A percentile compares a stretch with the other conserved stretches of the same genome.
Evolutionary conservation across 1,139 yeast species (phyloP).

Genomic region (Sugiyamaella pinicola): DNA sequence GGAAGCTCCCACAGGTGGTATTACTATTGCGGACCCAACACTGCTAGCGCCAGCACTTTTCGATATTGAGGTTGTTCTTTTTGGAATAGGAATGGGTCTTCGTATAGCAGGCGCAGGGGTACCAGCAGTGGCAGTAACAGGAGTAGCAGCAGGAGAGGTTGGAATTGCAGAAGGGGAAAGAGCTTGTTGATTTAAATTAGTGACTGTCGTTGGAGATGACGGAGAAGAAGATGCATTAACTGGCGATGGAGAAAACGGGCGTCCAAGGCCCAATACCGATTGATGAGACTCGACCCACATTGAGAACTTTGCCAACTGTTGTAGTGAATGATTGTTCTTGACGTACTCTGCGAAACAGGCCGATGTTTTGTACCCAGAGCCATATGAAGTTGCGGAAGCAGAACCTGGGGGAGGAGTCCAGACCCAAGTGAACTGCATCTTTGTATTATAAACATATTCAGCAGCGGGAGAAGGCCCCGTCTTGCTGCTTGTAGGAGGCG

Average conservation of each 20-base stretch:
- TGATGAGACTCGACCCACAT: slow-evolving; percentile 38
- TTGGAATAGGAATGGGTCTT: slow-evolving; percentile 11
- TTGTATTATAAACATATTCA: slow-evolving; percentile 20
- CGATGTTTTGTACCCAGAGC: slow-evolving; percentile 32
- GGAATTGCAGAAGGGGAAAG: not conserved
- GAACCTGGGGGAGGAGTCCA: slow-evolving; percentile 34
- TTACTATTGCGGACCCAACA: not conserved
- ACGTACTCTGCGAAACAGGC: slow-evolving; percentile 46
- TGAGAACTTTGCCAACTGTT: slow-evolving; percentile 41
- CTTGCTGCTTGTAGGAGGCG: slow-evolving; percentile 19
- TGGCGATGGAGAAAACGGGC: slow-evolving; percentile 13
- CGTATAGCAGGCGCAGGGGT: too few species aligned
- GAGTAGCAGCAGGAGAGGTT: slow-evolving; percentile 3
- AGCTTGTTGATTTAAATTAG: not conserved
- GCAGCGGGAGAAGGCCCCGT: slow-evolving; percentile 21
- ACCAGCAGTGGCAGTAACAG: not conserved
- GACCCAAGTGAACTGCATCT: slow-evolving; percentile 38
- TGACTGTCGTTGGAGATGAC: not conserved
- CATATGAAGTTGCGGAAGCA: slow-evolving; percentile 4
- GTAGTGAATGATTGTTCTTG: slow-evolving; percentile 42
- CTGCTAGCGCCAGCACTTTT: not conserved
- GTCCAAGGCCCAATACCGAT: slow-evolving; percentile 3
- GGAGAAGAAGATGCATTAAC: slow-evolving; percentile 7
- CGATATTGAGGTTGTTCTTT: not conserved
- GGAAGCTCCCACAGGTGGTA: not conserved